Conservation (phyloP, 306 rosid genomes). For the Dalbergia cultrata region DNA sequence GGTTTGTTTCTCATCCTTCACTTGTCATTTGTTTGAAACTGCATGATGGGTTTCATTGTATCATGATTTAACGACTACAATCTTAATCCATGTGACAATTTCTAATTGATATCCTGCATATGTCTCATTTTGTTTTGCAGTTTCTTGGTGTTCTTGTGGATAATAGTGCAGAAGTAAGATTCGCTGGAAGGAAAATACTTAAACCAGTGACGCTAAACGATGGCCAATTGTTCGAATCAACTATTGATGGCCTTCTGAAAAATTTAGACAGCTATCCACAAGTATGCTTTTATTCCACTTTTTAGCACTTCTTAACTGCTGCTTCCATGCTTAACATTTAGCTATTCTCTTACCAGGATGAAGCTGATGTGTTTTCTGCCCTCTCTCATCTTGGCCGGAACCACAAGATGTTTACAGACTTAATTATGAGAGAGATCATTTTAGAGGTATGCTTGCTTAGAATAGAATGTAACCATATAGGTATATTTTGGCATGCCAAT, state of each 20-base stretch:
- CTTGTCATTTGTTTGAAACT: background rate
- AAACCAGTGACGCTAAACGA: slow-evolving; percentile 66
- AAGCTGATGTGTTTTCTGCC: slow-evolving; percentile 73
- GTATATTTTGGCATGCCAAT: slow-evolving; percentile 14
- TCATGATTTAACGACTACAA: slow-evolving; percentile 22
- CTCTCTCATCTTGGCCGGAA: slow-evolving; percentile 78
- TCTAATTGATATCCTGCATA: slow-evolving; percentile 14
- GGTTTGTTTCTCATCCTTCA: slow-evolving; percentile 58
- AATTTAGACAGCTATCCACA: slow-evolving; percentile 68
- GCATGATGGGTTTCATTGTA: slow-evolving; percentile 37
- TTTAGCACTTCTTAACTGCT: slow-evolving; percentile 20
- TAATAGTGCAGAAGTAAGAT: slow-evolving; percentile 62
- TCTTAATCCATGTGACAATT: slow-evolving; percentile 4
- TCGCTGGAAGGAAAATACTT: slow-evolving; percentile 66
- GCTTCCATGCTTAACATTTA: slow-evolving; percentile 24
- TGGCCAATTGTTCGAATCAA: slow-evolving; percentile 60
- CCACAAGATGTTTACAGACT: slow-evolving; percentile 69
- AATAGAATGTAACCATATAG: slow-evolving; percentile 31
- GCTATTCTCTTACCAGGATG: slow-evolving; percentile 69
- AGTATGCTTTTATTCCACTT: slow-evolving; percentile 54
- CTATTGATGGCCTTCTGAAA: slow-evolving; percentile 66
- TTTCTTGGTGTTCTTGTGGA: slow-evolving; percentile 77
- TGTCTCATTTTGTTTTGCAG: slow-evolving; percentile 58
- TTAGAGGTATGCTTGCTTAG: slow-evolving; percentile 66
- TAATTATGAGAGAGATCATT: slow-evolving; percentile 55